Conservation (phyloP, 164 flowering plant genomes). For the Piper longum region DNA sequence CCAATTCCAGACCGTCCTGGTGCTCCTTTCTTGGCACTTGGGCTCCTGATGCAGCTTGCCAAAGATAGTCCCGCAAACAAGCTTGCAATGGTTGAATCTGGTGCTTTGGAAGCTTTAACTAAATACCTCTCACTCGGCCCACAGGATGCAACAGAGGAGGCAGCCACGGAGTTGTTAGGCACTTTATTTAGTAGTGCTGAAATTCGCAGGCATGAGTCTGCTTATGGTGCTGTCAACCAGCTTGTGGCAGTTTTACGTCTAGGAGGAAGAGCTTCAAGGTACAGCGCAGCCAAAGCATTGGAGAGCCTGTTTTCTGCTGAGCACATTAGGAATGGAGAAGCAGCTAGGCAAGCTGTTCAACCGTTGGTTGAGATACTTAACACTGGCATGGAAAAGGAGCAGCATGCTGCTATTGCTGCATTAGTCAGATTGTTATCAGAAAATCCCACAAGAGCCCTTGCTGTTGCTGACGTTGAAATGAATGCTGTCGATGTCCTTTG, state of each 20-base stretch:
- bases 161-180: conserved; percentile 85
- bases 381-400: conserved; percentile 90
- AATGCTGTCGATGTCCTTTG: conserved; percentile 95
- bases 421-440: conserved; percentile 64
- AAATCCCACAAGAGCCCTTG: conserved; percentile 76
- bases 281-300: conserved; percentile 92
- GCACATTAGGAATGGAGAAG: conserved; percentile 82
- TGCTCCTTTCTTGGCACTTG: conserved; percentile 84
- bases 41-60: conserved; percentile 82
- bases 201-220: conserved; percentile 84
- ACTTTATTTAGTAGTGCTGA: conserved; percentile 75
- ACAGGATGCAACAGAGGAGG: conserved; percentile 94
- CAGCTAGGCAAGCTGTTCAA: conserved; percentile 81
- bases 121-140: conserved; percentile 96
- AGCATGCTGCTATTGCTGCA: conserved; percentile 91
- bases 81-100: conserved; percentile 91
- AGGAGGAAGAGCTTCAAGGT: conserved; percentile 88
- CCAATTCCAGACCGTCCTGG: conserved; percentile 99
- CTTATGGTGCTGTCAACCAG: conserved; percentile 84
- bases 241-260: conserved; percentile 89
- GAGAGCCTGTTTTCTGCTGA: conserved; percentile 91
- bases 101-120: conserved; percentile 81
- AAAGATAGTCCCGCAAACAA: conserved; percentile 70
- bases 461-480: conserved; percentile 89
- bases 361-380: conserved; percentile 94